phyloP scores from a whole-genome alignment of 140 eudicot species.

The Cichorium intybus region DNA sequence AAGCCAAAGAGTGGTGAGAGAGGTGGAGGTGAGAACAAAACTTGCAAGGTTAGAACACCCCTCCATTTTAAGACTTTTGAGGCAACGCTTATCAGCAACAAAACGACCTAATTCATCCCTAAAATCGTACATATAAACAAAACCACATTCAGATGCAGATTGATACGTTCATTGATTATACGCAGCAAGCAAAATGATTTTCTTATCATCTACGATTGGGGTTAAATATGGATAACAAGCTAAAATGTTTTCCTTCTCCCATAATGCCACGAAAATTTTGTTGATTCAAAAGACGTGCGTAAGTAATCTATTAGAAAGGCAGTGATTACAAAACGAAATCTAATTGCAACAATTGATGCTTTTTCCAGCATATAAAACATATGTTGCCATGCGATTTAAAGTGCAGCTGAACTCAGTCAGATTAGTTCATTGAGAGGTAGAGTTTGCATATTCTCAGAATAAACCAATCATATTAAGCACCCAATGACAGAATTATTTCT shows the following conservation, averaged over 20 bases:
- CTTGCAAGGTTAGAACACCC: slow-evolving; percentile 86
- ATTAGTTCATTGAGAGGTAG: not conserved
- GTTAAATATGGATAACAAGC: not conserved
- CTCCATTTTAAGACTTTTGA: slow-evolving; percentile 81
- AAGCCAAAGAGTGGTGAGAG: slow-evolving; percentile 83
- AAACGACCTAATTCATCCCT: slow-evolving; percentile 97
- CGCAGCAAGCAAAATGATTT: not conserved
- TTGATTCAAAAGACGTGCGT: not conserved
- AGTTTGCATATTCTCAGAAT: not conserved
- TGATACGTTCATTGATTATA: not conserved
- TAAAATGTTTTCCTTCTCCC: not conserved
- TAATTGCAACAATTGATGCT: not conserved
- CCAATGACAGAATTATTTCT: not conserved
- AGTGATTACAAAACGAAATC: not conserved
- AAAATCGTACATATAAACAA: slow-evolving; percentile 10
- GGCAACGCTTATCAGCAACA: slow-evolving; percentile 73
- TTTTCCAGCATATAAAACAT: not conserved
- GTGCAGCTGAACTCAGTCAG: not conserved
- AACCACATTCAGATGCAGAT: slow-evolving; percentile 5
- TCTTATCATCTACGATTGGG: not conserved
- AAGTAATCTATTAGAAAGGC: not conserved
- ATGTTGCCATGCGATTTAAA: not conserved
- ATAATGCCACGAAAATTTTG: not conserved
- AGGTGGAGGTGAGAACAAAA: slow-evolving; percentile 56
- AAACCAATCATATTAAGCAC: not conserved